phyloP scores from a whole-genome alignment of 345 rosid genomes.

The Melastoma malabathricum region DNA sequence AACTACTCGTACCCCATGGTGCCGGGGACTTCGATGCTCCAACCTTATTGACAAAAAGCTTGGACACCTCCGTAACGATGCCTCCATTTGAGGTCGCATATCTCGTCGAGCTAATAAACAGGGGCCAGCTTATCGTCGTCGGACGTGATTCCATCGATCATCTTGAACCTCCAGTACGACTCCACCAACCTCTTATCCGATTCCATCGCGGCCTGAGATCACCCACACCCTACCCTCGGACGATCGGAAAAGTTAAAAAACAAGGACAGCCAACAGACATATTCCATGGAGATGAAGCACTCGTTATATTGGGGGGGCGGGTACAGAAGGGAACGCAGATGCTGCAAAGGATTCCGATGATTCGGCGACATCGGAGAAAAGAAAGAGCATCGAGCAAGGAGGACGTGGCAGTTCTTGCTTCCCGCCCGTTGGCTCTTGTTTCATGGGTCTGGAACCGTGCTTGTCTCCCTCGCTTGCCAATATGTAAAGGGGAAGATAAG shows the following conservation, averaged over 20 bases:
- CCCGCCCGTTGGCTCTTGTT: too few species aligned
- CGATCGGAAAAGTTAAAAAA: not conserved
- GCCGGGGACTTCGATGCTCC: slow-evolving; percentile 79
- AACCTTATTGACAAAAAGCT: slow-evolving; percentile 68
- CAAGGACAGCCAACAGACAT: not conserved
- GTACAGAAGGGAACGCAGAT: too few species aligned
- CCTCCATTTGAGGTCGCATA: slow-evolving; percentile 80
- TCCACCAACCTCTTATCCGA: slow-evolving; percentile 98
- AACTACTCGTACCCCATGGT: too few species aligned
- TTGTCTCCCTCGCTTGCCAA: too few species aligned
- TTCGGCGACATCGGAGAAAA: too few species aligned
- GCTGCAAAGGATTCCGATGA: too few species aligned
- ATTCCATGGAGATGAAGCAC: not conserved
- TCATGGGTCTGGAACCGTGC: too few species aligned
- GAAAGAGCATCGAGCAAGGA: too few species aligned
- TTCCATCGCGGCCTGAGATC: slow-evolving; percentile 37
- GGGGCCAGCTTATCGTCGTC: slow-evolving; percentile 84
- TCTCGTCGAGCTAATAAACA: slow-evolving; percentile 88
- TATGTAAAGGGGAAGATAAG: too few species aligned
- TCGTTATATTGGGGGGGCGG: too few species aligned
- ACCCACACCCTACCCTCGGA: not conserved
- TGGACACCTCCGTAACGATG: slow-evolving; percentile 79
- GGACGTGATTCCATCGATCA: slow-evolving; percentile 81
- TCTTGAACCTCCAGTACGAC: slow-evolving; percentile 90
- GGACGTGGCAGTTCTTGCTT: too few species aligned